Conservation (phyloP, 176 grass and related monocot species). For the Pharus latifolius region DNA sequence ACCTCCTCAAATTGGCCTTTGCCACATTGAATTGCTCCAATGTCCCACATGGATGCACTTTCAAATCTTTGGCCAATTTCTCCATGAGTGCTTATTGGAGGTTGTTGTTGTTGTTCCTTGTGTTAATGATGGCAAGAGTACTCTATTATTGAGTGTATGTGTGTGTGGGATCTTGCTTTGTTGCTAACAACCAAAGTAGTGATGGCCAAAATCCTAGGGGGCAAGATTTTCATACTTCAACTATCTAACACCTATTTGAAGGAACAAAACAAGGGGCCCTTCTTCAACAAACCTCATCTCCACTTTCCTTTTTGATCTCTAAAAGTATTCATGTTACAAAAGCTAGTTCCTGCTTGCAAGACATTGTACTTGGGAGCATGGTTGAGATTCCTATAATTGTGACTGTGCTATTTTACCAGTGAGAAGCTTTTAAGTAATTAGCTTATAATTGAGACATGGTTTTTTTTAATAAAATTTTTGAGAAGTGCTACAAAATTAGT, state of each 20-base stretch:
- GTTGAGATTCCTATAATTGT: background rate
- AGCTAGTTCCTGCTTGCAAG: background rate
- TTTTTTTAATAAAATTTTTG: no score
- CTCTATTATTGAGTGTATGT: conserved; percentile 6
- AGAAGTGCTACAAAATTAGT: background rate
- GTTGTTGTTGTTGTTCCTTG: background rate
- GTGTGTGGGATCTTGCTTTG: background rate
- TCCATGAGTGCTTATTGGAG: background rate
- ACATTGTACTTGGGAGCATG: background rate
- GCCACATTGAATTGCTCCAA: background rate
- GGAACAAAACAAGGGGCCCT: background rate
- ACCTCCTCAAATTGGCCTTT: background rate
- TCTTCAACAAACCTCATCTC: background rate
- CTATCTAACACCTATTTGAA: conserved; percentile 2
- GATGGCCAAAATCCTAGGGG: conserved; percentile 11
- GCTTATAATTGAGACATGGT: background rate
- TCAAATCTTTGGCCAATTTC: background rate
- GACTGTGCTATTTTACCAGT: background rate
- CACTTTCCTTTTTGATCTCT: background rate
- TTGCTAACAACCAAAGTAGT: conserved; percentile 24
- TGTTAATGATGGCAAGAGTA: background rate
- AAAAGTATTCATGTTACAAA: background rate
- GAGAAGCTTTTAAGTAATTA: no score
- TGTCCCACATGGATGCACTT: conserved; percentile 11
- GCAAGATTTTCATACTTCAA: conserved; percentile 12